Base-by-base conservation (phyloP, 441 rosid genomes). In the Erodium chrysanthum region DNA sequence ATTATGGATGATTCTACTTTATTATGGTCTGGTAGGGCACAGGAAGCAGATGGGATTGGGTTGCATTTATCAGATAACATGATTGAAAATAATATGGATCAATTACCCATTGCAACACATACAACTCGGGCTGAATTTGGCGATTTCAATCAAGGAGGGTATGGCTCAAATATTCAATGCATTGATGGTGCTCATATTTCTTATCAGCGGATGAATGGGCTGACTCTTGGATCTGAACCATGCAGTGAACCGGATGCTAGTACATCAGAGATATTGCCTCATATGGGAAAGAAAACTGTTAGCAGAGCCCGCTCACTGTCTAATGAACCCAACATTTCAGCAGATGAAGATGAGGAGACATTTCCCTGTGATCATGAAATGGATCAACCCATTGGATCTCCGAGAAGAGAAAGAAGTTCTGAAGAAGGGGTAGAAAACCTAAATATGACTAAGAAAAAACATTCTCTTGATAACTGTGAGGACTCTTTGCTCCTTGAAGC, bases 211-310 rank as follows among this genome's bases (percentile, higher is more conserved):
- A 72, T 40, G 15, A 82, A 80, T 74, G 86, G 85, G 56, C 89
- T 80, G 68, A 78, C 76, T 80, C 68, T 92, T 86, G 88, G 89
- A 14, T 81, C 89, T 71, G 94, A 88, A 72, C 90, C 79, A 63
- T 85, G 91, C 79, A 91, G 96, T 81, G 96, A 89, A 72, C 97
- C 82, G 12, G 99, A 85, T 84, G 91, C 82, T 71, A 89, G 96
- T 81, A 85, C 88, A 21, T 94, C 96, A 60, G 99, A 88, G 84
- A 87, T 83, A 50, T 77, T 88, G 81, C 85, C 79, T 70, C 74
- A 25, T 81, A 81, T 76, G 77, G 70, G 83, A 59, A 83, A 78
- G 73, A 81, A 76, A 77, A 78, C 70, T 70, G 75, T 73, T 60
- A 82, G 73, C 73, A 75, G 80, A 73, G 72, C 71, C 69, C 79